Conservation (phyloP, 345 rosid genomes). For the Angophora floribunda region DNA sequence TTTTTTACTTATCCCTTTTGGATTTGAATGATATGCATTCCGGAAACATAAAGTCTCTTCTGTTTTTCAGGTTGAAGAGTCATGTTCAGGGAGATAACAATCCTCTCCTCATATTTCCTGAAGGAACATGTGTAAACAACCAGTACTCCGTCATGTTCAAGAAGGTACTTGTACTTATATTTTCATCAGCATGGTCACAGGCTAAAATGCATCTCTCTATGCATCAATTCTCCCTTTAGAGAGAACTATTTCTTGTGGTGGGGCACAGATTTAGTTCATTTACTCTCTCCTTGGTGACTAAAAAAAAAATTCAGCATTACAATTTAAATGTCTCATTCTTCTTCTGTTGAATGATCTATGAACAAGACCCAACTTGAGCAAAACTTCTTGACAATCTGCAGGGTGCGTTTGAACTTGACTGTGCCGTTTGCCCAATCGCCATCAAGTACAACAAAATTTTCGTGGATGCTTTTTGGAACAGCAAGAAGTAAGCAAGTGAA, state of each 20-base stretch:
- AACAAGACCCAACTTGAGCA: neutral
- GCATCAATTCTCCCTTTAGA: neutral
- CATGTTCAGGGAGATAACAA: slow-evolving; percentile 88
- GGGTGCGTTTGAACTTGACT: slow-evolving; percentile 98
- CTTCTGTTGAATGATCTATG: neutral
- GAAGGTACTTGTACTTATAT: slow-evolving; percentile 38
- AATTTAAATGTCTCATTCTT: neutral
- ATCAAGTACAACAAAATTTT: slow-evolving; percentile 95
- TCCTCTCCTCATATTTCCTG: slow-evolving; percentile 98
- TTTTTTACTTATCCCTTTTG: neutral
- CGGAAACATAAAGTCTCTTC: neutral
- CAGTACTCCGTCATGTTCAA: slow-evolving; percentile 96
- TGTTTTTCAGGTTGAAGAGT: slow-evolving; percentile 64
- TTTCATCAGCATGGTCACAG: neutral
- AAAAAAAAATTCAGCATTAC: neutral
- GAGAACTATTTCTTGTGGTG: neutral
- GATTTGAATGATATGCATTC: neutral
- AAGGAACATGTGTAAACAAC: slow-evolving; percentile 95
- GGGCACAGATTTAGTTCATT: neutral
- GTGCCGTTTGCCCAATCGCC: slow-evolving; percentile 92
- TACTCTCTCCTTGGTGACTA: neutral
- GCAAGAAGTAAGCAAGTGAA: slow-evolving; percentile 61
- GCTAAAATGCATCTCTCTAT: neutral
- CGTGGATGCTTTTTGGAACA: slow-evolving; percentile 99
- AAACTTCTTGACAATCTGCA: slow-evolving; percentile 16